Evolutionary conservation across 352 stramenopile genomes (phyloP), one percentile per base, ranked within the genome.

Genomic region (Globisporangium megalacanthum): DNA sequence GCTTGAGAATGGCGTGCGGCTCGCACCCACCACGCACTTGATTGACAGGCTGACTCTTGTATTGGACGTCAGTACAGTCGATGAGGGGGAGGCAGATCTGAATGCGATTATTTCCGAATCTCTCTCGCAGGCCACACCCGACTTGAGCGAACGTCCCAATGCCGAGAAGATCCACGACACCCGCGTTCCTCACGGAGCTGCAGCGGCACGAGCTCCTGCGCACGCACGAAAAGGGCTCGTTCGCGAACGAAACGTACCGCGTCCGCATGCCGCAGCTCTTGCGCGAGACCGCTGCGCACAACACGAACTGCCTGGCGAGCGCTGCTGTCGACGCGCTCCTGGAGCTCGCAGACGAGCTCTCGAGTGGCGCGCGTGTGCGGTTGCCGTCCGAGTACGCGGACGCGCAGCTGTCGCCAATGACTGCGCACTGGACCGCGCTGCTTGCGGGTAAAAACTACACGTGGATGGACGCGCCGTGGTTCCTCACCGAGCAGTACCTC

Each of bases 391-490:
- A 83, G 50, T 60, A 81, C 52, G 49, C 62, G 6, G 61, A 77
- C 41, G 49, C 72, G 13, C 53, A n/a, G 29, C 68, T 79, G 41
- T 75, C 75, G 5, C 65, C 73, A 0, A 78, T 64, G 9, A 79
- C 65, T 9, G 36, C 33, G 14, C 69, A 91, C 54, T 91, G 77
- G 75, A 68, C 69, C 25, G 33, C 50, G 13, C 48, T 88, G 41
- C 65, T 86, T 2, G 52, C 58, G 6, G 70, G 59, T 35, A 69
- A 81, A 13, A 48, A 41, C 19, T 86, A 86, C 56, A 86, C 74
- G 56, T 91, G 81, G 81, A 78, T 87, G 58, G 75, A 86, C 54
- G 69, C 70, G n/a, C 75, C 81, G 33, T 89, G 79, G 77, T 92
- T 92, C 66, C 45, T 88, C 41, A 70, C 74, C 11, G 81, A 91